Evolutionary conservation across 2,329 filamentous ascomycete genomes (phyloP), one percentile per base, ranked within the genome.

Genomic region (Simplicillium aogashimaense): DNA sequence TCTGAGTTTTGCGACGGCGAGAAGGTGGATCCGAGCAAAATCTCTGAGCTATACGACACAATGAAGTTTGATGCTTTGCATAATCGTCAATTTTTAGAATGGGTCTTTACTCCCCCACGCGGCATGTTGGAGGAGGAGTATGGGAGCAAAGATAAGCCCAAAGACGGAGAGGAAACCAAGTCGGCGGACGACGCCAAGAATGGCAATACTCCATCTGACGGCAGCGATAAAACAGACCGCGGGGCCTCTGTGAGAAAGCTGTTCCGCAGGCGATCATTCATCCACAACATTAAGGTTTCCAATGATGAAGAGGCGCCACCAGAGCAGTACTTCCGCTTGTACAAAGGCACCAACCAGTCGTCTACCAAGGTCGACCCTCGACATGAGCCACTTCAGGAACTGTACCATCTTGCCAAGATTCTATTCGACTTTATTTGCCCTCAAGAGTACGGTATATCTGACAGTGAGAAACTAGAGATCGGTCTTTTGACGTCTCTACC

Each of bases 31-130:
- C 94, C 94, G 14, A 95, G 89, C 70, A 98, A 98, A 67, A 90
- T 98, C 46, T 95, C 88, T 5, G 92, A 98, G 65, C 74, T 98
- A 3, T 98, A 98, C 59, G 92, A 98, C 60, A 97, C 90, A 15
- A 97, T 98, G 92, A 98, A 98, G 61, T 98, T 97, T 48, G 92
- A 98, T 59, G 92, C 92, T 1, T 71, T 98, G 12, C 94, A 98
- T 63, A 98, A 98, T 56, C 81, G 92, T 3, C 86, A 88, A 46
- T 98, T 98, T 54, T 68, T 98, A 4, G 92, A 98, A 60, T 97
- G 92, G 86, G 83, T 95, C 0, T 98, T 98, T 52, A 94, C 88
- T 13, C 92, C 92, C 2, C 81, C 86, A 29, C 81, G 78, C 52
- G 73, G 71, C 43, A 86, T 94, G 63, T 67, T 90, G 10, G 83